Evolutionary conservation across 176 grass and related monocot species (phyloP), one percentile per base, ranked within the genome.

Genomic region (Oryza meyeriana): DNA sequence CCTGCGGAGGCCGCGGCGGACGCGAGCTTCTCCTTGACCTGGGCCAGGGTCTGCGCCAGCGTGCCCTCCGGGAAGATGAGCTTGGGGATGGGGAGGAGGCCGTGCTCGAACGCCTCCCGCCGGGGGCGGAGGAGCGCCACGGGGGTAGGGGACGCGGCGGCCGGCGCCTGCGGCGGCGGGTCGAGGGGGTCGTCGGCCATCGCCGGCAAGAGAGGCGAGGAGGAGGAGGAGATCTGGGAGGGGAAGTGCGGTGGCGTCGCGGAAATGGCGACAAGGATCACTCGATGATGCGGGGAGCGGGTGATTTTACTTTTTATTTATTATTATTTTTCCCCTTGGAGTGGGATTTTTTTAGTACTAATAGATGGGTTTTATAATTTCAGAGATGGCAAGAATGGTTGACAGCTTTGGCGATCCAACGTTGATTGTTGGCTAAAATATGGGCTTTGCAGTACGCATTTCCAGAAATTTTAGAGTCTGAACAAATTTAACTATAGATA

Each of bases 21-120:
- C 10, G 71, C 74, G 26, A 99, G 91, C 87, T 90, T 95, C 9
- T 86, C 81, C 87, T 87, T 88, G 64, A 99, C 38, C 67, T 94
- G 89, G 14, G 74, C 47, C 12, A 99, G 91, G 34, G 88, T 94
- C 47, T 83, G 81, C 58, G 89, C 79, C 55, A 92, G 83, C 72
- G 87, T 81, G n/a, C 92, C 78, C 62, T 99, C 96, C 76, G 87
- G 88, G 71, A 95, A 81, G 58, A 94, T 85, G 84, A 99, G 92
- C 87, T 93, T 95, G 13, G 93, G 89, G 35, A 99, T 81, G 68
- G 93, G 96, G 55, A 99, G 84, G 65, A 99, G 96, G 18, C 96
- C 96, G 65, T 99, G 87, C 82, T 99, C 96, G 80, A 99, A 99
- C 62, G 88, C 88, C 87, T 88, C 89, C 14, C 96, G 93, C 10